Evolutionary conservation across 495 filamentous ascomycete genomes (phyloP).

Genomic region (Extremus antarcticus): DNA sequence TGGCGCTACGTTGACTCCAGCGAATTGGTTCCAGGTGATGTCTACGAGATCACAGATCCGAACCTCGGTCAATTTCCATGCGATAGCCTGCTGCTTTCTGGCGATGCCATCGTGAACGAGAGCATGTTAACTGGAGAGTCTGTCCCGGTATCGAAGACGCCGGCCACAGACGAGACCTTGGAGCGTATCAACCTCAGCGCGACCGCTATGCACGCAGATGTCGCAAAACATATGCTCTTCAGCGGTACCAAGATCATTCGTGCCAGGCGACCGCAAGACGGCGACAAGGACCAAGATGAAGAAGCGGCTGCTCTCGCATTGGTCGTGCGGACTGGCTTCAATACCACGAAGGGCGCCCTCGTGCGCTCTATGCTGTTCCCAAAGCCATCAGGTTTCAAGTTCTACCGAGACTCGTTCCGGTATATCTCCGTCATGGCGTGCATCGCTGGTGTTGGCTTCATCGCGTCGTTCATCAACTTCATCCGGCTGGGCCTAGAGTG

Average conservation of each 20-base stretch:
- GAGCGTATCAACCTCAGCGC: slow-evolving; percentile 60
- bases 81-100: slow-evolving; percentile 82
- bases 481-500: slow-evolving; percentile 69
- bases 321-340: slow-evolving; percentile 87
- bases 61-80: slow-evolving; percentile 87
- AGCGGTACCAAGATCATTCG: slow-evolving; percentile 92
- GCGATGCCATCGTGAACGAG: slow-evolving; percentile 98
- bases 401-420: slow-evolving; percentile 93
- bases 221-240: slow-evolving; percentile 84
- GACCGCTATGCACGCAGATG: slow-evolving; percentile 63
- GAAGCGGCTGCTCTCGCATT: slow-evolving; percentile 88
- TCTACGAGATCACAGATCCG: slow-evolving; percentile 95
- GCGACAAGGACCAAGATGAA: slow-evolving; percentile 49
- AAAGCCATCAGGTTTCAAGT: slow-evolving; percentile 95
- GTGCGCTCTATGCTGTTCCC: slow-evolving; percentile 98
- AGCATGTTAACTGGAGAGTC: slow-evolving; percentile 99
- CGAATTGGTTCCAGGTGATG: slow-evolving; percentile 89
- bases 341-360: slow-evolving; percentile 91
- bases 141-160: slow-evolving; percentile 86
- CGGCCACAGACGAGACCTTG: slow-evolving; percentile 74
- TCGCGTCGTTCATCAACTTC: slow-evolving; percentile 88
- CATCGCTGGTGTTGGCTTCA: slow-evolving; percentile 80
- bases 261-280: slow-evolving; percentile 72
- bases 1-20: slow-evolving; percentile 81
- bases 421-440: slow-evolving; percentile 95